Percentiles rank a stretch among this genome's conserved stretches.
phyloP scores from a whole-genome alignment of 2,329 filamentous ascomycete species.

The Phoma sp. region DNA sequence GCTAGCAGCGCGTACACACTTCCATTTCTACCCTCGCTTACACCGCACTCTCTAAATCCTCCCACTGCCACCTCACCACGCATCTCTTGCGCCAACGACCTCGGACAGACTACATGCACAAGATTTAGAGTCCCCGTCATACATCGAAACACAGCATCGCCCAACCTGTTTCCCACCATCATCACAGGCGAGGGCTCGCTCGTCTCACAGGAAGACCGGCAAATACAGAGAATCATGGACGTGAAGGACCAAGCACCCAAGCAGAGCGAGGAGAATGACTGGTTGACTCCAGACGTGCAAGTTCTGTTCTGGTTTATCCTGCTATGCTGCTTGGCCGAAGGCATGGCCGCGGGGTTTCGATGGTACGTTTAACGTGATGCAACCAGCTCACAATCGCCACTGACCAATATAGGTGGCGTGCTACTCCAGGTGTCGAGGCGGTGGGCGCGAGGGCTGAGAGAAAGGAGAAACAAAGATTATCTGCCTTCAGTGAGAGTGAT shows the following conservation, averaged over 20 bases:
- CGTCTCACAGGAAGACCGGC: background rate
- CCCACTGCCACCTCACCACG: background rate
- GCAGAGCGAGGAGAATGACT: background rate
- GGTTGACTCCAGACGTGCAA: constrained; percentile 6
- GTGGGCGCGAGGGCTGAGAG: too few relatives aligned
- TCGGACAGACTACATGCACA: background rate
- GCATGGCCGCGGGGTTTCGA: background rate
- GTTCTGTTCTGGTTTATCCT: constrained; percentile 9
- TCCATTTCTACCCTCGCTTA: too few relatives aligned
- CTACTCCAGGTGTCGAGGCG: constrained; percentile 5
- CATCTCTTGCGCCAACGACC: background rate
- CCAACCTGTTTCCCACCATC: background rate
- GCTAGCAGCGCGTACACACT: background rate
- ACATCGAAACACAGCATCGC: background rate
- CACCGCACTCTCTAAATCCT: too few relatives aligned
- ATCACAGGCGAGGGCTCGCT: background rate
- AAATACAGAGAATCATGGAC: constrained; percentile 6
- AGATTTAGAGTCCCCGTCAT: background rate
- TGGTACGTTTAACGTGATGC: constrained; percentile 3
- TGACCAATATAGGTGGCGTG: too few relatives aligned
- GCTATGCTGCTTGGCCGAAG: constrained; percentile 5
- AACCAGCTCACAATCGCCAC: too few relatives aligned
- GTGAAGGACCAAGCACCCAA: background rate
- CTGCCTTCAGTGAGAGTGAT: too few relatives aligned
- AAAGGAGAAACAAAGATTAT: too few relatives aligned